Conservation (phyloP, 306 rosid species). For the Sicyos edulis region DNA sequence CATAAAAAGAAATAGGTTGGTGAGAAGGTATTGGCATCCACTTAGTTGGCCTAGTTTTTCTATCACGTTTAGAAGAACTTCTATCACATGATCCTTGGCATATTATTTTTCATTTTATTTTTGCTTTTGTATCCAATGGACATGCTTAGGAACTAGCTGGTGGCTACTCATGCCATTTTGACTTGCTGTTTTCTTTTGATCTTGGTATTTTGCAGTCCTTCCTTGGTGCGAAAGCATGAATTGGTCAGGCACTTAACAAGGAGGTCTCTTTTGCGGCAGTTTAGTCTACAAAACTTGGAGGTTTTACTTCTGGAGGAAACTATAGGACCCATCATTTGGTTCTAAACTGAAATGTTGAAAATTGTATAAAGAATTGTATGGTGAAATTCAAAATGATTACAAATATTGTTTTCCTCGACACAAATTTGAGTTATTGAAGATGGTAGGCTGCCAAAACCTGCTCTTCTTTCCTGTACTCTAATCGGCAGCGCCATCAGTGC, state of each 20-base stretch:
- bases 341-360: constrained; percentile 37
- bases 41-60: not conserved
- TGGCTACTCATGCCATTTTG: not conserved
- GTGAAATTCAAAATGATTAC: constrained; percentile 23
- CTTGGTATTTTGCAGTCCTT: constrained; percentile 49
- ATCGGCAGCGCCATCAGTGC: constrained; percentile 2
- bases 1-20: not conserved
- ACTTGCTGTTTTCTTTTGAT: not conserved
- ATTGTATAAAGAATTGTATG: constrained; percentile 33
- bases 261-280: constrained; percentile 23
- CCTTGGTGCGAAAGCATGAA: constrained; percentile 53
- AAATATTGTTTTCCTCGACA: constrained; percentile 31
- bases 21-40: not conserved
- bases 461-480: not conserved
- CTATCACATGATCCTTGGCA: not conserved
- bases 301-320: constrained; percentile 29
- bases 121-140: not conserved
- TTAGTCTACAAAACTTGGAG: constrained; percentile 28
- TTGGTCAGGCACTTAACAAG: constrained; percentile 6
- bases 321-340: constrained; percentile 33
- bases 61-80: not conserved
- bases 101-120: not conserved
- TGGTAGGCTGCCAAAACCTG: constrained; percentile 7
- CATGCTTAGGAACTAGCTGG: not conserved
- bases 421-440: constrained; percentile 19